These are phyloP conservation scores for Smittium mucronatum DNA, from an alignment of 371 early-diverging fungal species.

Conservation along the genomic window DNA sequence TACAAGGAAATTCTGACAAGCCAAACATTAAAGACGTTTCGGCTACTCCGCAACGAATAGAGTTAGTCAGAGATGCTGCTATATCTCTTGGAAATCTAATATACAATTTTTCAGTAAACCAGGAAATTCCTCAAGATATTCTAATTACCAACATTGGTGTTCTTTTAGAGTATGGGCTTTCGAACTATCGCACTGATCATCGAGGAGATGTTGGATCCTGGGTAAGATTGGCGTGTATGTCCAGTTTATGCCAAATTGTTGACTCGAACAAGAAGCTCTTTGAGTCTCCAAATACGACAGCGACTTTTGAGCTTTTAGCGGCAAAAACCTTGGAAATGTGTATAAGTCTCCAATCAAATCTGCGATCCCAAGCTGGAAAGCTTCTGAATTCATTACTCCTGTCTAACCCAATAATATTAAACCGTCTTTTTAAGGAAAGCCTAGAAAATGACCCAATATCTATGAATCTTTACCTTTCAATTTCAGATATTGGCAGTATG, in stretches of 20 bases:
- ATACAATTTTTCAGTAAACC: slow-evolving; percentile 2
- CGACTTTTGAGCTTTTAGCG: not conserved
- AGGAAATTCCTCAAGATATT: slow-evolving; percentile 2
- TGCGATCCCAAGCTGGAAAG: not conserved
- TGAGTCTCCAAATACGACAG: not conserved
- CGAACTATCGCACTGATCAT: slow-evolving; percentile 76
- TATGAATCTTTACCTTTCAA: no score
- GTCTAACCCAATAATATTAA: no score
- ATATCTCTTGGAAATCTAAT: not conserved
- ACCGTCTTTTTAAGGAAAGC: no score
- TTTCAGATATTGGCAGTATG: not conserved
- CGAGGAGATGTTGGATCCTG: slow-evolving; percentile 94
- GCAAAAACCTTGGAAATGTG: not conserved
- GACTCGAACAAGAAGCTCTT: not conserved
- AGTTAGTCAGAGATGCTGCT: not conserved
- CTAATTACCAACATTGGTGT: not conserved
- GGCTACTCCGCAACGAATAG: not conserved
- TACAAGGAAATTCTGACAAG: not conserved
- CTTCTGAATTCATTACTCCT: not conserved
- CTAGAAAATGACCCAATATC: no score
- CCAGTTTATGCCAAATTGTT: not conserved
- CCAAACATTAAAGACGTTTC: not conserved
- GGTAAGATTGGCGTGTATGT: slow-evolving; percentile 43
- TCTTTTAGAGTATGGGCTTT: slow-evolving; percentile 38
- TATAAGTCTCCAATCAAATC: not conserved